Evolutionary conservation across 306 rosid genomes (phyloP), one percentile per base, ranked within the genome.

Genomic region (Glycyrrhiza uralensis): DNA sequence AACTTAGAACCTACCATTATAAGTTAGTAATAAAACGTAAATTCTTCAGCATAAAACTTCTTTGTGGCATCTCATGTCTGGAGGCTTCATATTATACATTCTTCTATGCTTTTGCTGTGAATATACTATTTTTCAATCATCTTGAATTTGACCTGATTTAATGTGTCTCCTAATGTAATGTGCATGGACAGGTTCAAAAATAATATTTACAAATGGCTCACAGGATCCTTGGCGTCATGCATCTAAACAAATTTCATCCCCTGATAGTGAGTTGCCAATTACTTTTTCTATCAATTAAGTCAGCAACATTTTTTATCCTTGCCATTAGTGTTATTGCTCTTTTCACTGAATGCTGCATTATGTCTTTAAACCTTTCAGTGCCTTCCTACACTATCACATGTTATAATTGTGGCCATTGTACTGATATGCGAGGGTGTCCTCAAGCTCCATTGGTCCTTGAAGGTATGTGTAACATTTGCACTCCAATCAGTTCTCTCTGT

Each of bases 171-270:
- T 81, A 9, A 49, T 68, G 29, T 41, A 35, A 63, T 66, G 35
- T 75, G 33, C 54, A 69, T 82, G 80, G 50, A 78, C 87, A 94
- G 98, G 98, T 69, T 83, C 97, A 33, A 94, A 91, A 76, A 94
- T 94, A 72, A 73, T 94, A 61, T 94, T 94, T 66, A 61, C 92
- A 63, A 91, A 94, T 54, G 97, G 98, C 66, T 91, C 98, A 2
- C 98, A 94, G 74, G 98, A 94, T 80, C 98, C 98, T 11, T 94
- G 98, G 98, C 98, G 98, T 73, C 97, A 74, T 38, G 98, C 98
- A 7, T 94, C 98, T 28, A 94, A 94, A 71, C 95, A 87, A 77
- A 82, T 38, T 41, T 85, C 97, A 64, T 83, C 97, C 12, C 77
- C 92, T 57, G 92, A 91, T 52, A 9, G 97, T 94, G 87, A 89